These are phyloP conservation scores for Arthromyces matolae DNA, from an alignment of 768 basidiomycete genomes.

Conservation along the genomic window DNA sequence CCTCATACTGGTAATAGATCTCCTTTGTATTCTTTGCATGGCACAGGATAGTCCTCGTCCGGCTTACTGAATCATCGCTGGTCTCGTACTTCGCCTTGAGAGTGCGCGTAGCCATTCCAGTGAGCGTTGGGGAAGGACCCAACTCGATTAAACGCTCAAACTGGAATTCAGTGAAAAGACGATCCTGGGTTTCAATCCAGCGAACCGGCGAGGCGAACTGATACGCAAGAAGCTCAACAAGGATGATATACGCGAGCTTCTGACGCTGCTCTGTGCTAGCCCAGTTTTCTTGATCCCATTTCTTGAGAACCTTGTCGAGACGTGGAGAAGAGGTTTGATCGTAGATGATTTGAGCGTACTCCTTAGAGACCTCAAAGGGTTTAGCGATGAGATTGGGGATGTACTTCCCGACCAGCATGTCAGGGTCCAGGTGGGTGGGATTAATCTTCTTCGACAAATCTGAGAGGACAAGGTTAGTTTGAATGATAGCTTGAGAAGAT, in stretches of 20 bases:
- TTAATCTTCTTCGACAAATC: slow-evolving; percentile 99
- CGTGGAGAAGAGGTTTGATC: slow-evolving; percentile 95
- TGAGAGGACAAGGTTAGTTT: slow-evolving; percentile 22
- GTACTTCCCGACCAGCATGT: slow-evolving; percentile 92
- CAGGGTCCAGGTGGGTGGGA: slow-evolving; percentile 84
- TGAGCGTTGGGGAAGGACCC: slow-evolving; percentile 93
- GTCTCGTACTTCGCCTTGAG: slow-evolving; percentile 92
- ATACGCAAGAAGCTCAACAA: slow-evolving; percentile 95
- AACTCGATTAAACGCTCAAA: slow-evolving; percentile 96
- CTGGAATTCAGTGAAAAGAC: slow-evolving; percentile 78
- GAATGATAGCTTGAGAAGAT: not conserved
- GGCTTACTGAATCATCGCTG: slow-evolving; percentile 80
- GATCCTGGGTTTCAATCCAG: slow-evolving; percentile 99
- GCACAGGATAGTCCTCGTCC: slow-evolving; percentile 79
- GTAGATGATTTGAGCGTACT: slow-evolving; percentile 93
- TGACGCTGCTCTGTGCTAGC: slow-evolving; percentile 77
- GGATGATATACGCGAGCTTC: slow-evolving; percentile 91
- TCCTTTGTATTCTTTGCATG: slow-evolving; percentile 95
- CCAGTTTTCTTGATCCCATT: slow-evolving; percentile 94
- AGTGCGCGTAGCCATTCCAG: slow-evolving; percentile 90
- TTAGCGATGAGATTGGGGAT: slow-evolving; percentile 95
- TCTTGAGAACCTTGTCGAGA: slow-evolving; percentile 90
- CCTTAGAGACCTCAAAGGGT: slow-evolving; percentile 78
- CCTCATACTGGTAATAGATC: slow-evolving; percentile 97
- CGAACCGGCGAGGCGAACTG: slow-evolving; percentile 98